These are phyloP conservation scores for Effrenium voratum DNA, from an alignment of 73 alveolate genomes.

Conservation along the genomic window DNA sequence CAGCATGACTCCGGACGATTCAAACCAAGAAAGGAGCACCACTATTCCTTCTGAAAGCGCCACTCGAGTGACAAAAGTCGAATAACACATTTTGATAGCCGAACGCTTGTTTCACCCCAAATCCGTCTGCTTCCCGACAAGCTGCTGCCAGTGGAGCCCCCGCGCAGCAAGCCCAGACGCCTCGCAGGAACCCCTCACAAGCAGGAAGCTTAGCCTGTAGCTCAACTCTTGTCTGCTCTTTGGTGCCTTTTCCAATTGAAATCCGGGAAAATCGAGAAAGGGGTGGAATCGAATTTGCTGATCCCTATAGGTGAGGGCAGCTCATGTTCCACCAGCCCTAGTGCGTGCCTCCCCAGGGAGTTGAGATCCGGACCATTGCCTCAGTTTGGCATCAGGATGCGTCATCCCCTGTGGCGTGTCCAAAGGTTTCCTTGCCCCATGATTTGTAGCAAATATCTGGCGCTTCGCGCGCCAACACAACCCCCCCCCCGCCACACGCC, in stretches of 20 bases:
- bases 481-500: too few species aligned
- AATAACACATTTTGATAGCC: neutral
- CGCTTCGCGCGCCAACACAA: too few species aligned
- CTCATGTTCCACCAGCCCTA: neutral
- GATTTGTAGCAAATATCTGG: too few species aligned
- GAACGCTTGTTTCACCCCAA: neutral
- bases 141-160: constrained; percentile 30
- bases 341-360: constrained; percentile 14
- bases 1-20: too few species aligned
- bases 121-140: neutral
- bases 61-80: too few species aligned
- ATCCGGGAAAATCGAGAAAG: neutral
- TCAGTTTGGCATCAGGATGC: too few species aligned
- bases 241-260: neutral
- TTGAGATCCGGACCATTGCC: constrained; percentile 39
- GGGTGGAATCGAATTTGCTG: neutral
- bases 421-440: too few species aligned
- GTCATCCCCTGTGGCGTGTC: too few species aligned
- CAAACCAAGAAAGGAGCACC: too few species aligned
- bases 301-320: neutral
- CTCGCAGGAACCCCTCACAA: neutral
- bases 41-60: too few species aligned
- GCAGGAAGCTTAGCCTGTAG: too few species aligned
- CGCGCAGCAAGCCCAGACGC: constrained; percentile 50
- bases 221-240: neutral